phyloP scores from a whole-genome alignment of 2,329 filamentous ascomycete genomes.

The Hymenoscyphus infarciens region DNA sequence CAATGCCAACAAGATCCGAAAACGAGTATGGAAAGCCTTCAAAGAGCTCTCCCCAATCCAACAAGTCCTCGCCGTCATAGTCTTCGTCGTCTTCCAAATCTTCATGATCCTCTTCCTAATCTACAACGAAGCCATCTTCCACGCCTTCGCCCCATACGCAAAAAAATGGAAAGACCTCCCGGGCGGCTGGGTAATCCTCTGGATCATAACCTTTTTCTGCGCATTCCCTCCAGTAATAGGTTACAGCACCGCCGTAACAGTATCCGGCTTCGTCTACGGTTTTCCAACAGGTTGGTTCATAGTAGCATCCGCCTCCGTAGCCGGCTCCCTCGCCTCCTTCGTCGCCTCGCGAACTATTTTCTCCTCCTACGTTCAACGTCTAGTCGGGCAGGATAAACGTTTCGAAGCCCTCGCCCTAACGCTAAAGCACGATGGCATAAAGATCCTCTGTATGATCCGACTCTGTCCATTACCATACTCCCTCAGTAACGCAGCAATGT shows the following conservation, averaged over 20 bases:
- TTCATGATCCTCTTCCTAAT: slow-evolving; percentile 67
- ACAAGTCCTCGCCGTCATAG: slow-evolving; percentile 53
- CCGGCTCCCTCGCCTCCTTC: slow-evolving; percentile 77
- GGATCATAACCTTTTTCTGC: slow-evolving; percentile 61
- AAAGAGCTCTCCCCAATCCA: slow-evolving; percentile 57
- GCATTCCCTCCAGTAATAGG: slow-evolving; percentile 71
- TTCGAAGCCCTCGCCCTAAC: slow-evolving; percentile 88
- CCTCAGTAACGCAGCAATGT: slow-evolving; percentile 88
- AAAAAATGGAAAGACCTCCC: slow-evolving; percentile 71
- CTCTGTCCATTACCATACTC: slow-evolving; percentile 92
- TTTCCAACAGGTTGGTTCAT: slow-evolving; percentile 70
- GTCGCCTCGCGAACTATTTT: slow-evolving; percentile 75
- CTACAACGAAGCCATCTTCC: slow-evolving; percentile 78
- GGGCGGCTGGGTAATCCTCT: slow-evolving; percentile 67
- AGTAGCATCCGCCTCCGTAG: slow-evolving; percentile 69
- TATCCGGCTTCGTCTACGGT: slow-evolving; percentile 68
- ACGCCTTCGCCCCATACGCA: slow-evolving; percentile 67
- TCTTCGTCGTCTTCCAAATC: slow-evolving; percentile 45
- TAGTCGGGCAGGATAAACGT: slow-evolving; percentile 78
- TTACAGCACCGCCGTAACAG: slow-evolving; percentile 64
- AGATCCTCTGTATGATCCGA: slow-evolving; percentile 85
- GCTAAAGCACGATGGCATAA: slow-evolving; percentile 83
- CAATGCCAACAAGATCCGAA: slow-evolving; percentile 52
- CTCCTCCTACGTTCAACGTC: slow-evolving; percentile 70
- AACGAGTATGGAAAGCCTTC: slow-evolving; percentile 48